Base-by-base conservation (phyloP, 208 protist genomes). In the Acanthamoeba royreba region DNA sequence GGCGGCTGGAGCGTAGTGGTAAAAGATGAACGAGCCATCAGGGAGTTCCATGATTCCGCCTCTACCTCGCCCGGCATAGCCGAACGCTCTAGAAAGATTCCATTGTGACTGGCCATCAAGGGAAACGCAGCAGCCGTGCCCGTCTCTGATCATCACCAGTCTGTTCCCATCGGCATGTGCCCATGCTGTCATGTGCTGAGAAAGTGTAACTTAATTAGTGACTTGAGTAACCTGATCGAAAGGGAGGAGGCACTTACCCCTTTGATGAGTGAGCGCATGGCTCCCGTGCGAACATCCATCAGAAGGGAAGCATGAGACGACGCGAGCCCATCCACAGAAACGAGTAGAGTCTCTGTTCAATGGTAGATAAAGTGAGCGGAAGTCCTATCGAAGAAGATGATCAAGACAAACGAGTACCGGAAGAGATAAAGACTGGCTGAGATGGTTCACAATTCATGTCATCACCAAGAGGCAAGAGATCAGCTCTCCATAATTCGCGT, bases 371-470 rank as follows among this genome's bases (percentile, higher is more conserved):
- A 4, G 2, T 11, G 22, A 25, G 13, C 8, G 8, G 22, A 77
- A 77, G 28, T 2, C 3, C 8, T 4, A 38, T 46, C 17, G 25
- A 31, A 8, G 72, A 49, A 46, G 40, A 40, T 0, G 40, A n/a
- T 33, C 31, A 7, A 79, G 69, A 0, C 17, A 2, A 40, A 42
- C 2, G 31, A 25, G 49, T 91, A 69, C 85, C 52, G 4, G 49
- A 38, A 17, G 85, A 91, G 53, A 91, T 35, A 25, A 91, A 13
- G 85, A 91, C n/a, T 4, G 85, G 85, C 55, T 69, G 61, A 53
- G 85, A 46, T 4, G 85, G 85, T 28, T 91, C 49, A 43, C 85
- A 91, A 40, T 53, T 17, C 53, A 91, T 42, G 85, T 91, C 85
- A 43, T 63, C 45, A 38, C 53, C 45, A 35, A 91, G 55, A 7